phyloP scores from a whole-genome alignment of 2,329 filamentous ascomycete genomes.

The Rhinocladiella similis region DNA sequence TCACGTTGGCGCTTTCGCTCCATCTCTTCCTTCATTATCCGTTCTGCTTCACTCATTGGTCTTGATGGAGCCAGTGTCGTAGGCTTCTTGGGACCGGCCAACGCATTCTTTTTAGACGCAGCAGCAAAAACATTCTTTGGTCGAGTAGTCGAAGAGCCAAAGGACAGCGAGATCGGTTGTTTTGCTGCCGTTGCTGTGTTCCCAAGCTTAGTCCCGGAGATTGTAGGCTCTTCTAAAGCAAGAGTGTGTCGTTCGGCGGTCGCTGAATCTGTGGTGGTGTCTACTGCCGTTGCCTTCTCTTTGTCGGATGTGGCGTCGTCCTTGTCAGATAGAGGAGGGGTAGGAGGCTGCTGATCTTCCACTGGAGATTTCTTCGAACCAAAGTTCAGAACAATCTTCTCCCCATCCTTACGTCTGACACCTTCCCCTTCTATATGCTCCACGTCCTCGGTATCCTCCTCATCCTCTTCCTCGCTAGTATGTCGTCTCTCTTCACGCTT shows the following conservation, averaged over 20 bases:
- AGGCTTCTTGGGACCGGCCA: conserved; percentile 66
- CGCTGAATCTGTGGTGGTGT: conserved; percentile 32
- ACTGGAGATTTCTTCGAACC: conserved; percentile 41
- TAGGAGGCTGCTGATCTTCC: conserved; percentile 28
- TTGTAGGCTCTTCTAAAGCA: not conserved
- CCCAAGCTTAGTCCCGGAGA: not conserved
- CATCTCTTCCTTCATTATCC: conserved; percentile 85
- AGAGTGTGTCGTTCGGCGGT: not conserved
- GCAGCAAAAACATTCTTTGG: conserved; percentile 74
- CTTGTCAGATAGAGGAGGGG: conserved; percentile 28
- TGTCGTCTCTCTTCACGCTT: conserved; percentile 57
- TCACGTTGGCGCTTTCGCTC: conserved; percentile 62
- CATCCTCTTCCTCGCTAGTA: conserved; percentile 42
- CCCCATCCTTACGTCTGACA: conserved; percentile 63
- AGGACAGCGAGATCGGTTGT: conserved; percentile 61
- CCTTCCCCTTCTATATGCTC: conserved; percentile 32
- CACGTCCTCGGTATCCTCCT: conserved; percentile 32
- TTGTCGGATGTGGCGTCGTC: conserved; percentile 17
- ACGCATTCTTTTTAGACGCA: conserved; percentile 64
- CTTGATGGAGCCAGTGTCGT: conserved; percentile 67
- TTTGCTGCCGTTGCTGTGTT: conserved; percentile 23
- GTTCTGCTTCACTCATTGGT: conserved; percentile 78
- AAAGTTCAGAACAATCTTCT: conserved; percentile 73
- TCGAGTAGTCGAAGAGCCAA: conserved; percentile 55
- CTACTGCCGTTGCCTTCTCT: conserved; percentile 16